A percentile compares a stretch with the other conserved stretches of the same genome.
Conservation (phyloP, 2,329 filamentous ascomycete species). For the Cucurbitaria berberidis region DNA sequence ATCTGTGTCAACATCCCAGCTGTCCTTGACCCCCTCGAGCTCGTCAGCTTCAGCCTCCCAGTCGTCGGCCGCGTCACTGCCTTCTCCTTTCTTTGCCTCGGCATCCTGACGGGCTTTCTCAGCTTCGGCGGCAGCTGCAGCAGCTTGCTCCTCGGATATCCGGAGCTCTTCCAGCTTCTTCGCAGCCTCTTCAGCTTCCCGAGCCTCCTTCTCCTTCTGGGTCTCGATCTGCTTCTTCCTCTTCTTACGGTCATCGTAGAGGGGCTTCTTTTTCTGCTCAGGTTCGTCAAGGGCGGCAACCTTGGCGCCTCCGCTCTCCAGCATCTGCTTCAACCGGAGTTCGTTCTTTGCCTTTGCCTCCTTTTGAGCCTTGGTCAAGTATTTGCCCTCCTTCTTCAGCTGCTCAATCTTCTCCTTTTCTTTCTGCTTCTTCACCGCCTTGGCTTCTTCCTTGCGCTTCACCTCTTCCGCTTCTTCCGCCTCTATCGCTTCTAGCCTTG, state of each 20-base stretch:
- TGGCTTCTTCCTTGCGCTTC: constrained; percentile 74
- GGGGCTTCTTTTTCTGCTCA: constrained; percentile 79
- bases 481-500: constrained; percentile 70
- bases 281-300: constrained; percentile 62
- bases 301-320: constrained; percentile 74
- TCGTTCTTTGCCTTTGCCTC: constrained; percentile 81
- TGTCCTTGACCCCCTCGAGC: constrained; percentile 84
- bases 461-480: constrained; percentile 69
- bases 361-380: constrained; percentile 83
- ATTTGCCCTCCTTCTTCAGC: constrained; percentile 86
- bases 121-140: constrained; percentile 81
- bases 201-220: constrained; percentile 51
- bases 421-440: constrained; percentile 79
- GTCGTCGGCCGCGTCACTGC: constrained; percentile 73
- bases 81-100: constrained; percentile 66
- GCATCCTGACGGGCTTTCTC: constrained; percentile 62
- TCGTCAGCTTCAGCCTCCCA: constrained; percentile 83
- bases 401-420: constrained; percentile 87
- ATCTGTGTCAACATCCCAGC: constrained; percentile 88
- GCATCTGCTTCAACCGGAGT: constrained; percentile 82
- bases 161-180: constrained; percentile 62
- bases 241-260: constrained; percentile 78
- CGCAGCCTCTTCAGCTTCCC: constrained; percentile 61
- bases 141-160: constrained; percentile 69
- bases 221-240: constrained; percentile 70